Base-by-base conservation (phyloP, 2,329 filamentous ascomycete species). In the Colletotrichum sp. region DNA sequence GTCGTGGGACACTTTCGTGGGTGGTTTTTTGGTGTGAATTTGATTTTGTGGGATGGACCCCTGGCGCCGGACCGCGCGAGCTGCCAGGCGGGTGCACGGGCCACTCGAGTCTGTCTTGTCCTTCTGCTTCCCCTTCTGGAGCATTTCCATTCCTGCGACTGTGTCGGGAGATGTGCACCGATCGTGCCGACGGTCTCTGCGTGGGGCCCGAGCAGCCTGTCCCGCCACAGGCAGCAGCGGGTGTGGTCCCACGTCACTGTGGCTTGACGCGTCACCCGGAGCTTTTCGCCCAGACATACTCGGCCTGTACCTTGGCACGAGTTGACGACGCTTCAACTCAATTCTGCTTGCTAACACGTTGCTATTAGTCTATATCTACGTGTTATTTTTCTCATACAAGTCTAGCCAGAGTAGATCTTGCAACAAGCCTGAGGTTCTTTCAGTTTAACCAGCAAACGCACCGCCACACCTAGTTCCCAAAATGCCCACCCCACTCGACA, bases 401-500 rank as follows among this genome's bases (percentile, higher is more conserved):
- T 36, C 7, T 30, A 21, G 32, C 38, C n/a, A 21, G n/a, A 18
- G 24, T 21, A 26, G 3, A 28, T 24, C 38, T 24, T n/a, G 10
- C 21, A 36, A 30, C 5, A 36, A 21, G 26, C 32, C 63, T 64
- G 38, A 68, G 73, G 62, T 24, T 34, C 12, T n/a, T 21, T 9
- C 30, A 18, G 2, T 43, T 9, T 21, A 36, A 24, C 21, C 24
- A n/a, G 43, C 14, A 18, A 38, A 26, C 32, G 58, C 69, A 75
- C 69, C 26, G 63, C 69, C 69, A 75, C 69, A 64, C 7, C 36
- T 13, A 28, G 24, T 63, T 21, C 18, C 56, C 78, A 89, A 81
- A 10, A 94, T 94, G 93, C 92, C 93, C 65, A 95, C 93, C 73
- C 88, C 89, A 34, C 83, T 95, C 4, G 94, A 95, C 81, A 90